Base-by-base conservation (phyloP, 495 filamentous ascomycete genomes). In the Penicillium verhagenii region DNA sequence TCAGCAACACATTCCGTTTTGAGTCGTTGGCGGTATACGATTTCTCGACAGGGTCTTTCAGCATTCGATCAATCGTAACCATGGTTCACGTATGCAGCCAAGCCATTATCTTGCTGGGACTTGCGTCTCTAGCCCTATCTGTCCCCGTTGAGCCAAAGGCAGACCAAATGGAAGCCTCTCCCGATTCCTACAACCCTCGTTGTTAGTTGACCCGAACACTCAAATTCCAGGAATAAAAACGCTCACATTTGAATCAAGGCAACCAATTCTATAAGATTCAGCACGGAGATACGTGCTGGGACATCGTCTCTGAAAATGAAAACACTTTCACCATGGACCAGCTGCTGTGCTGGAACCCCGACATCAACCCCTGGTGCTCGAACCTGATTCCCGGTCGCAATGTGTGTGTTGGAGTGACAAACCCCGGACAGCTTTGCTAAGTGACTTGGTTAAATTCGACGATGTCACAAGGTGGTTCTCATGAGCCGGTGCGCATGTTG, bases 211-310 rank as follows among this genome's bases (percentile, higher is more conserved):
- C 4, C 39, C 11, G 9, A 13, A 23, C 6, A 23, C 4, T 18
- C 14, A 1, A 0, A 5, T 14, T 5, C 9, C 39, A 43, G 1
- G 2, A 16, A 33, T 43, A 18, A 2, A 18, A 33, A 50, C 1
- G 4, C 18, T 40, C 24, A 52, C 18, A n/a, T 4, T 53, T 42
- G 13, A 51, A n/a, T 16, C 14, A 9, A 68, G 65, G 65, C 50
- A 60, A 42, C 35, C 26, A 55, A 8, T 56, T 46, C 16, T 60
- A 65, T 47, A 53, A 42, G 6, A 50, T 68, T 1, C 53, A 50
- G 19, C 5, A n/a, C 10, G 65, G 65, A 11, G 65, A 68, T 47
- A 68, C 65, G 19, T 68, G 65, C 53, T 68, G 59, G 62, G 59
- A 65, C 28, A 66, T 68, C 5, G 57, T 65, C 14, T 7, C 25